Conservation (phyloP, 139 green algal genomes). For the Zygnema cylindricum region DNA sequence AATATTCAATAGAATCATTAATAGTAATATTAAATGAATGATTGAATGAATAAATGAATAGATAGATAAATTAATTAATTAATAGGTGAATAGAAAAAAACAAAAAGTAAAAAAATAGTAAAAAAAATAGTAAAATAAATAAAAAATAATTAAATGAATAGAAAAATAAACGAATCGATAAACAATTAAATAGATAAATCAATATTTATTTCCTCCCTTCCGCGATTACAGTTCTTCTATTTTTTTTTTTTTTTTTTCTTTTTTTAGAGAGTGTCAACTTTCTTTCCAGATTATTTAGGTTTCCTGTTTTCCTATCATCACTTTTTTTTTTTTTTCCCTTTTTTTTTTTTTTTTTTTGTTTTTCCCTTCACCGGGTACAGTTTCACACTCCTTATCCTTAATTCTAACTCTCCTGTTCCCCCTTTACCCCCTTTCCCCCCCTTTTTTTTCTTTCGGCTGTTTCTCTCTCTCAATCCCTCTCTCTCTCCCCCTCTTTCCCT, state of each 20-base stretch:
- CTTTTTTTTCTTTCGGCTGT: no score
- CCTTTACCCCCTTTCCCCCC: no score
- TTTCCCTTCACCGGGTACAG: neutral
- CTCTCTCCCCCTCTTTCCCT: no score
- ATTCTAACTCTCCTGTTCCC: no score
- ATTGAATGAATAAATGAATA: neutral
- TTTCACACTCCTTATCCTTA: neutral
- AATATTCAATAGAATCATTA: conserved; percentile 25
- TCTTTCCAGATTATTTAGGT: neutral
- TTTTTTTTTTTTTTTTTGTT: neutral
- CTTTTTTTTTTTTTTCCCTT: neutral
- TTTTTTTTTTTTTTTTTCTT: neutral
- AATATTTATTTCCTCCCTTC: conserved; percentile 3
- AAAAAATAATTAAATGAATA: neutral
- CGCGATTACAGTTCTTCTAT: neutral
- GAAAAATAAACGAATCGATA: neutral
- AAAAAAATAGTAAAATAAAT: neutral
- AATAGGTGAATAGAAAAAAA: neutral
- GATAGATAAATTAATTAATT: neutral
- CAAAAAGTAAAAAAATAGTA: neutral
- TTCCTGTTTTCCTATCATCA: neutral
- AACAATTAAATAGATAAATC: neutral
- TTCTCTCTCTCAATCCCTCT: no score
- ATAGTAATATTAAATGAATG: neutral
- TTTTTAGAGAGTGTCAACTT: neutral